Conservation (phyloP, 2,329 filamentous ascomycete species). For the Neoascochyta sp. region DNA sequence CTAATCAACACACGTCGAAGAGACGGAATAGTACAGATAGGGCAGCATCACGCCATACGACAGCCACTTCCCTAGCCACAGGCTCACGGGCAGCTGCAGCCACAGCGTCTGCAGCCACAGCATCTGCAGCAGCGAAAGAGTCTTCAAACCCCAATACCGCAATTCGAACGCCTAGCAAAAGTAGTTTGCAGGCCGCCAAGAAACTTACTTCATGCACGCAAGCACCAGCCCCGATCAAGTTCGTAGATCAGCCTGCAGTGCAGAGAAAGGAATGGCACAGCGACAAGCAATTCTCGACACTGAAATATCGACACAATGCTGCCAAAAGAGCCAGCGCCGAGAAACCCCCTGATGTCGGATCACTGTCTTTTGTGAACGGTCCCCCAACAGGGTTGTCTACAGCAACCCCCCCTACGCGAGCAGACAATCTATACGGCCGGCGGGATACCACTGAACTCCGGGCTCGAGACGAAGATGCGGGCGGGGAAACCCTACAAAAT, state of each 20-base stretch:
- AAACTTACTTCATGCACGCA: no score
- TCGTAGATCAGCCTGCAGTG: slow-evolving; percentile 22
- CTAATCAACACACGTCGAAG: no score
- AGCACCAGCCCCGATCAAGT: slow-evolving; percentile 25
- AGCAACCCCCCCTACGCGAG: background rate
- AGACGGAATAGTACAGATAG: no score
- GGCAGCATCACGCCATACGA: no score
- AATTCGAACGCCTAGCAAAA: no score
- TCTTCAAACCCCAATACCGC: no score
- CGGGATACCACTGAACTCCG: slow-evolving; percentile 18
- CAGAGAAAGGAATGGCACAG: slow-evolving; percentile 10
- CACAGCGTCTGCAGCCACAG: no score
- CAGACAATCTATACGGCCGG: slow-evolving; percentile 21
- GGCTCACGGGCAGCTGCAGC: no score
- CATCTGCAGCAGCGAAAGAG: no score
- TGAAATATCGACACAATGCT: slow-evolving; percentile 15
- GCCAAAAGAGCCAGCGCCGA: slow-evolving; percentile 22
- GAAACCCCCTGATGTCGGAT: slow-evolving; percentile 20
- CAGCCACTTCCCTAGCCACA: no score
- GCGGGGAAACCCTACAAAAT: no score
- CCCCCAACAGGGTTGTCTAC: slow-evolving; percentile 7
- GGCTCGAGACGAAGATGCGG: slow-evolving; percentile 7
- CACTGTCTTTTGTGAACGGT: slow-evolving; percentile 24
- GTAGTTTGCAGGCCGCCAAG: no score
- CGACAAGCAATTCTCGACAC: slow-evolving; percentile 14